Evolutionary conservation across 768 basidiomycete species (phyloP), one percentile per base, ranked within the genome.

Genomic region (Floccularia luteovirens): DNA sequence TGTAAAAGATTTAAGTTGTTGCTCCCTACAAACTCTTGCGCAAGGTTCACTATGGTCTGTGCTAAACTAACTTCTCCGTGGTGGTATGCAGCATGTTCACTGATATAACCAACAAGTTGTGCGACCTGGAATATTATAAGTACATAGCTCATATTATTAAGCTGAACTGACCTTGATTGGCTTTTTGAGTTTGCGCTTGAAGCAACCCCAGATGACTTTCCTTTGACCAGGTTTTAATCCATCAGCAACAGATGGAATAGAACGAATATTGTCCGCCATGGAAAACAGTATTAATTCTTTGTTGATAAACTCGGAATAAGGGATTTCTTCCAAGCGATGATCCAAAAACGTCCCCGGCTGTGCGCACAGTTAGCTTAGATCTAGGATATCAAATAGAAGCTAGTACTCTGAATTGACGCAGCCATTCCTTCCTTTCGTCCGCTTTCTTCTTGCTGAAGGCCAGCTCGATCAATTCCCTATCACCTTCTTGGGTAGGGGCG

Each of bases 391-490:
- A 8, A 5, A 16, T 34, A 7, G 24, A 24, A 30, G 4, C 34
- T 39, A 63, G 42, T 51, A 85, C 91, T 70, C 77, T 90, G 66
- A 91, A 94, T 45, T 90, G 82, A 17, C 96, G 75, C 10, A 99
- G 66, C 96, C 96, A 99, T 42, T 99, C 96, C 59, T 99, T 98
- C 38, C 96, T 82, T 2, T 97, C 92, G 44, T 99, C 96, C 0
- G 92, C 89, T 56, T 94, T 97, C 72, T 97, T 98, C 77, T 98
- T 99, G 69, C 90, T 97, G 71, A 99, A 99, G 0, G 96, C 96
- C 41, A 99, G 80, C 28, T 99, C 96, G 44, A 99, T 94, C 24
- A 97, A 72, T 5, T 81, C 82, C 32, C 77, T 79, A 49, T 98
- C 96, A 2, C 82, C 91, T 0, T 82, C 74, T 53, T 86, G 78